Conservation (phyloP, 2,329 filamentous ascomycete genomes). For the Erysiphe pulchra region DNA sequence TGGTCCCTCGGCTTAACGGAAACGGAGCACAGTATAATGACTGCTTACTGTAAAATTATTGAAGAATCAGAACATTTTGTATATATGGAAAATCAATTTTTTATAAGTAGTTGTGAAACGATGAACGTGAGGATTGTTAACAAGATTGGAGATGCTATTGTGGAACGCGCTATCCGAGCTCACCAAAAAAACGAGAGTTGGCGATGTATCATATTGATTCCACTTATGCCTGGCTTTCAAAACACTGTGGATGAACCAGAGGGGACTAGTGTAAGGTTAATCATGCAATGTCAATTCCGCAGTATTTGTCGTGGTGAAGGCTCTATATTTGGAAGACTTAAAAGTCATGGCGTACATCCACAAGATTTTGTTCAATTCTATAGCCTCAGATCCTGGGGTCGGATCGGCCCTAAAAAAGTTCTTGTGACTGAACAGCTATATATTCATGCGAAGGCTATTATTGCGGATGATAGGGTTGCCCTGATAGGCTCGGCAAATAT, state of each 20-base stretch:
- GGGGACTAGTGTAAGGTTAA: constrained; percentile 78
- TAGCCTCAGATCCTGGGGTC: constrained; percentile 75
- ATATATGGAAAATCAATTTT: constrained; percentile 98
- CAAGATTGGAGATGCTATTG: constrained; percentile 77
- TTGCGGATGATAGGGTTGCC: constrained; percentile 79
- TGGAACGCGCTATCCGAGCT: constrained; percentile 72
- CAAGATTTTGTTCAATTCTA: constrained; percentile 94
- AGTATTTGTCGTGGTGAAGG: constrained; percentile 84
- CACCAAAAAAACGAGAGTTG: constrained; percentile 67
- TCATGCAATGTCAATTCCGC: constrained; percentile 90
- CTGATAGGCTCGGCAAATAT: constrained; percentile 97
- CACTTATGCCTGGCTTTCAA: constrained; percentile 94
- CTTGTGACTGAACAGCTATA: constrained; percentile 91
- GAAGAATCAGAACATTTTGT: constrained; percentile 90
- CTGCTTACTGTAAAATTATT: constrained; percentile 83
- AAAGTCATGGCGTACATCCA: constrained; percentile 59
- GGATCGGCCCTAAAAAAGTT: constrained; percentile 57
- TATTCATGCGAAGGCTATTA: constrained; percentile 90
- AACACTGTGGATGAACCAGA: constrained; percentile 88
- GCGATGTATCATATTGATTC: constrained; percentile 74
- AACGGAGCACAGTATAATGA: constrained; percentile 85
- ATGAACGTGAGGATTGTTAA: constrained; percentile 76
- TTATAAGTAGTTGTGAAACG: constrained; percentile 77
- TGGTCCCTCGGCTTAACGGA: constrained; percentile 84
- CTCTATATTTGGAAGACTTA: constrained; percentile 73